Percentiles rank a stretch among this genome's conserved stretches.
Evolutionary conservation across 2,329 filamentous ascomycete genomes (phyloP).

Genomic region (Xylariaceae sp.): DNA sequence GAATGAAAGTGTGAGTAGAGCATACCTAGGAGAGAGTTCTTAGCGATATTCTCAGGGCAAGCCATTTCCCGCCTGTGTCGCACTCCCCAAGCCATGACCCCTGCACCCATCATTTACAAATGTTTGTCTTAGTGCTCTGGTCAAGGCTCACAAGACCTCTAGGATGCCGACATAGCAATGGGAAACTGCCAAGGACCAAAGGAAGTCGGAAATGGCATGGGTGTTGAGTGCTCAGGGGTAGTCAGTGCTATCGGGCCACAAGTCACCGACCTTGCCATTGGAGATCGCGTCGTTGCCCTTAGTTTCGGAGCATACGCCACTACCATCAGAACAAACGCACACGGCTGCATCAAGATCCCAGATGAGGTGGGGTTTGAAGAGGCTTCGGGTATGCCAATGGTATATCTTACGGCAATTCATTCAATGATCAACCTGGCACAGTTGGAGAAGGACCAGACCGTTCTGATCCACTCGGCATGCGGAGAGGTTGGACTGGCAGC

Average conservation of each 20-base stretch:
- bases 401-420: conserved; percentile 13
- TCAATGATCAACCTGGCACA: conserved; percentile 11
- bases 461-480: conserved; percentile 15
- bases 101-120: too few relatives aligned
- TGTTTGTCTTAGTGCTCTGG: too few relatives aligned
- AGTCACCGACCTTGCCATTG: conserved; percentile 1
- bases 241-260: background rate
- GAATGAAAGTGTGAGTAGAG: too few relatives aligned
- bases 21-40: too few relatives aligned
- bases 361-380: conserved; percentile 13
- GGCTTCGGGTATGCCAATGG: conserved; percentile 11
- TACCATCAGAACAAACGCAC: background rate
- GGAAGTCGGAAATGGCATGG: too few relatives aligned
- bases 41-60: too few relatives aligned
- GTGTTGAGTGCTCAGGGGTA: conserved; percentile 5
- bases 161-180: too few relatives aligned
- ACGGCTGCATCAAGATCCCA: conserved; percentile 9
- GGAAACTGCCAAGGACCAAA: too few relatives aligned
- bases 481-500: conserved; percentile 16
- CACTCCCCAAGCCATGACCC: too few relatives aligned
- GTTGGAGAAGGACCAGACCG: conserved; percentile 8
- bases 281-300: conserved; percentile 3
- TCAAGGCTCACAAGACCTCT: too few relatives aligned
- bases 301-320: background rate
- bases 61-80: too few relatives aligned